phyloP scores from a whole-genome alignment of 352 stramenopile genomes.

The Globisporangium cederbergense region DNA sequence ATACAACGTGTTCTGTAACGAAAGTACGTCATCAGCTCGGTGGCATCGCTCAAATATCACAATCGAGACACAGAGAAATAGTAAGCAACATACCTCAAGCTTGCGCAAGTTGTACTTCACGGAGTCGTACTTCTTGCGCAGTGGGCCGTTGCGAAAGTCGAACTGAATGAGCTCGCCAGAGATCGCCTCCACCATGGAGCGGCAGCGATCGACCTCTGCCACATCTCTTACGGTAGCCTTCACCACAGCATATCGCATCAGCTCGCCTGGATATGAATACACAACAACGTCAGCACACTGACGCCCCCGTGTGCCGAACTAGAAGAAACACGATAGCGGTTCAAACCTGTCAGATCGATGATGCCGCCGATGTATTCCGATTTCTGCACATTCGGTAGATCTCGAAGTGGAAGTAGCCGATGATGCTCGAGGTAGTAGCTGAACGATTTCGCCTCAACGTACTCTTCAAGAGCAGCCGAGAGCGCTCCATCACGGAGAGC shows the following conservation, averaged over 20 bases:
- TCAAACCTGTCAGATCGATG: constrained; percentile 91
- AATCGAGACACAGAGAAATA: background rate
- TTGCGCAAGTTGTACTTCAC: constrained; percentile 95
- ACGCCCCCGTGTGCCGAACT: no score
- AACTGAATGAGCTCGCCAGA: constrained; percentile 91
- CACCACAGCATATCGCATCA: constrained; percentile 86
- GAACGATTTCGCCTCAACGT: constrained; percentile 93
- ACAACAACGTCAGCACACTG: constrained; percentile 19
- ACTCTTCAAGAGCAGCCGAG: constrained; percentile 91
- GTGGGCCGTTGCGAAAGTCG: constrained; percentile 91
- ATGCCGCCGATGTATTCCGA: constrained; percentile 95
- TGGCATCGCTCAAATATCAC: background rate
- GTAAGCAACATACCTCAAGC: constrained; percentile 62
- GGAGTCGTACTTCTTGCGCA: constrained; percentile 93
- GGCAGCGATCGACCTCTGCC: constrained; percentile 71
- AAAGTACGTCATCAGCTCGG: background rate
- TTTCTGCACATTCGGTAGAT: constrained; percentile 52
- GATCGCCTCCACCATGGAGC: constrained; percentile 84
- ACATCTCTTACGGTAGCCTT: constrained; percentile 87
- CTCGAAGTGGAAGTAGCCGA: constrained; percentile 47
- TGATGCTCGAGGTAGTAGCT: constrained; percentile 71
- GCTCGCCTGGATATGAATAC: constrained; percentile 62
- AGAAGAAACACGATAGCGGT: background rate
- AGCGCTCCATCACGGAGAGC: constrained; percentile 79
- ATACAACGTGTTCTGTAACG: constrained; percentile 89